Conservation (phyloP, 2,329 filamentous ascomycete species). For the Ascochyta viciae-villosae region DNA sequence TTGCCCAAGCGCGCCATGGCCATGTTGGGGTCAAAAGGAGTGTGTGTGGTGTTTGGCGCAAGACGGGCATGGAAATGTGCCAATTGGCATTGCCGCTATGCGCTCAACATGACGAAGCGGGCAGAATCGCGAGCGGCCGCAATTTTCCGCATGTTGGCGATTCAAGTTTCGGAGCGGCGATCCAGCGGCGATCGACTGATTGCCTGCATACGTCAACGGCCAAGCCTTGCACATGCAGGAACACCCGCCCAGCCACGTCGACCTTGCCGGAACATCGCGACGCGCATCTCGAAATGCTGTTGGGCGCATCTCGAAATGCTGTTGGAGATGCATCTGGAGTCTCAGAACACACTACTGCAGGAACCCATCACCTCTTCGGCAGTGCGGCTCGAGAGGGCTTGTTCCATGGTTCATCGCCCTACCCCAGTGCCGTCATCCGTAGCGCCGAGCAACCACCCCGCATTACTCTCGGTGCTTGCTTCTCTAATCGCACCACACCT, state of each 20-base stretch:
- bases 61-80: slow-evolving; percentile 11
- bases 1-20: slow-evolving; percentile 37
- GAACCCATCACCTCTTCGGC: neutral
- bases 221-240: slow-evolving; percentile 15
- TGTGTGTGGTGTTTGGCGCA: slow-evolving; percentile 5
- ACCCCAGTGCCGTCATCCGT: slow-evolving; percentile 1
- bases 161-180: slow-evolving; percentile 9
- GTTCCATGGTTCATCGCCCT: neutral
- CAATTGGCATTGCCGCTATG: slow-evolving; percentile 28
- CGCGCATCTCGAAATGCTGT: neutral
- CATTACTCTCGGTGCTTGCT: neutral
- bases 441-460: neutral
- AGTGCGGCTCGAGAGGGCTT: slow-evolving; percentile 12
- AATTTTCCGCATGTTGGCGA: slow-evolving; percentile 7
- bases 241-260: slow-evolving; percentile 1
- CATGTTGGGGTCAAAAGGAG: neutral
- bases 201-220: slow-evolving; percentile 10
- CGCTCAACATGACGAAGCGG: slow-evolving; percentile 38
- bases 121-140: neutral
- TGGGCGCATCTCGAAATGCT: too few species aligned
- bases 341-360: slow-evolving; percentile 1
- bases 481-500: too few species aligned
- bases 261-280: neutral
- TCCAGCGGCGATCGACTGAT: neutral
- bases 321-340: neutral